Evolutionary conservation across 345 rosid genomes (phyloP), one percentile per base, ranked within the genome.

Genomic region (Erysimum cheiranthoides): DNA sequence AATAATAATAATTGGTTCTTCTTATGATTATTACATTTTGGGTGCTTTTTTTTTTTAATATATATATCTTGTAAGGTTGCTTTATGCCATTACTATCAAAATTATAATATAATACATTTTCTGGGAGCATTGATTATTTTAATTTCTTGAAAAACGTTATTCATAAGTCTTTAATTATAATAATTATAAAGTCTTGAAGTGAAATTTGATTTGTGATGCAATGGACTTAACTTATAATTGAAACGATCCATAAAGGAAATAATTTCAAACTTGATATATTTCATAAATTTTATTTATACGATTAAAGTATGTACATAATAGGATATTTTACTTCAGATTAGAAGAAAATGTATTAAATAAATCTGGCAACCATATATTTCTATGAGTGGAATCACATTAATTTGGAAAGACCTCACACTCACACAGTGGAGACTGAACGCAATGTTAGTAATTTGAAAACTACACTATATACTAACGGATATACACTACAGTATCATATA

Each of bases 11-110:
- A 6, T 50, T 50, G 3, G 30, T 40, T 63, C 36, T 27, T 13
- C n/a, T 27, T 56, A 32, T 53, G 12, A 56, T 71, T 35, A 8
- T 36, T 36, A 38, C 59, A 30, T 64, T 28, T 30, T 50, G 32
- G 25, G 28, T 21, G 42, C 30, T 30, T 32, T 42, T 40, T 42
- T 32, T 13, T 46, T 18, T 36, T 5, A 1, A 31, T 57, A 45
- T 35, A 12, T 30, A 8, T 16, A 39, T 40, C 56, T 75, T 69
- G 70, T 39, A 58, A 52, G 47, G 49, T 69, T 76, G 49, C 47
- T 69, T 12, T 61, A 58, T 42, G 58, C 42, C 16, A 42, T 61
- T 61, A 2, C 31, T 32, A 59, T 35, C 18, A 57, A 7, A 21
- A 6, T 6, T 12, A 38, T 38, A 39, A 53, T 27, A 54, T 27